A percentile compares a stretch with the other conserved stretches of the same genome.
phyloP scores from a whole-genome alignment of 129 eudicot species.

The Ambrosia trifida region DNA sequence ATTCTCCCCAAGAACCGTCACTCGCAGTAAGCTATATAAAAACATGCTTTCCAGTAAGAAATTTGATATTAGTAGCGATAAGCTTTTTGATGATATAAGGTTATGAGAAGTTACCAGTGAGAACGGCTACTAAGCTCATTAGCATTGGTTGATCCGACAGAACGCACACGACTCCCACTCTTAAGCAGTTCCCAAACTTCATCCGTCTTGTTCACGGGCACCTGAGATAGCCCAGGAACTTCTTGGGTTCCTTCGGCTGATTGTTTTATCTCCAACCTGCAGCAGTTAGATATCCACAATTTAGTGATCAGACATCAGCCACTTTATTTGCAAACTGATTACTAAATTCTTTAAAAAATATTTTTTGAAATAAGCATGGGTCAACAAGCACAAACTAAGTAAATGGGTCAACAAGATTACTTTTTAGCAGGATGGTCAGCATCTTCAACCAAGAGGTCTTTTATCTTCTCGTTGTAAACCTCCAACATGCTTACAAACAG shows the following conservation, averaged over 20 bases:
- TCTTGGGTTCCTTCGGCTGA: slow-evolving; percentile 97
- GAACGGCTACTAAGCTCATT: slow-evolving; percentile 98
- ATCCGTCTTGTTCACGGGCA: slow-evolving; percentile 61
- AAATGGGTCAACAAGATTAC: slow-evolving; percentile 42
- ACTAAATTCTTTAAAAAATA: neutral
- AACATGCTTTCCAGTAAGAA: neutral
- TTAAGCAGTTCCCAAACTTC: slow-evolving; percentile 93
- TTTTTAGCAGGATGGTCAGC: slow-evolving; percentile 60
- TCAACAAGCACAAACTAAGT: slow-evolving; percentile 3
- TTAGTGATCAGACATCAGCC: neutral
- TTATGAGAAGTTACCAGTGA: slow-evolving; percentile 60
- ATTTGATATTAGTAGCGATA: slow-evolving; percentile 4
- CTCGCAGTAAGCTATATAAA: slow-evolving; percentile 70
- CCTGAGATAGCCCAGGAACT: slow-evolving; percentile 93
- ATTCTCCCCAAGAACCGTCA: slow-evolving; percentile 78
- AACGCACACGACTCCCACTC: slow-evolving; percentile 72
- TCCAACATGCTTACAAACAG: slow-evolving; percentile 93
- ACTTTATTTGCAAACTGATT: neutral
- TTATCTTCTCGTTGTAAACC: slow-evolving; percentile 93
- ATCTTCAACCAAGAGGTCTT: slow-evolving; percentile 84
- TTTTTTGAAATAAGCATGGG: no score
- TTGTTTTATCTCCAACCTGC: slow-evolving; percentile 90
- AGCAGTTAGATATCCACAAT: no score
- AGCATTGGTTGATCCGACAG: slow-evolving; percentile 97
- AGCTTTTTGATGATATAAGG: neutral